A percentile compares a stretch with the other conserved stretches of the same genome.
These are phyloP conservation scores for Cytospora schulzeri DNA, from an alignment of 2,329 filamentous ascomycete genomes.

Conservation along the genomic window DNA sequence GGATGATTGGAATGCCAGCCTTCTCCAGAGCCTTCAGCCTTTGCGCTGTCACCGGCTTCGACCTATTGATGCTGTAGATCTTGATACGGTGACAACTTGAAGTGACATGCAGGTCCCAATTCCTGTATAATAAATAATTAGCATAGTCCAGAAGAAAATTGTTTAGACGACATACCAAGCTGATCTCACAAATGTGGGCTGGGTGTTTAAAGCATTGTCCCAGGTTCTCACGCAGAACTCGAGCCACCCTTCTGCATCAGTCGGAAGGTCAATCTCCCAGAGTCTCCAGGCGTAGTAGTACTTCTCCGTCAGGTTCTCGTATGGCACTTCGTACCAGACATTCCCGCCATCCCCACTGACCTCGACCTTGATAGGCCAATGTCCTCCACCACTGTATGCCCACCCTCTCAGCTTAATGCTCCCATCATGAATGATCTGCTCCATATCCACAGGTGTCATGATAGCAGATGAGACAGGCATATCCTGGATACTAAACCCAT, in stretches of 20 bases:
- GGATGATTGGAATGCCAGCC: conserved; percentile 48
- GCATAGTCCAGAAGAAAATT: not conserved
- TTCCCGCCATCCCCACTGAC: conserved; percentile 64
- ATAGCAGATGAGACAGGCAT: conserved; percentile 72
- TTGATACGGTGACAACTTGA: conserved; percentile 62
- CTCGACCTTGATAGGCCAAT: conserved; percentile 65
- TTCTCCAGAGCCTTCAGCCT: conserved; percentile 56
- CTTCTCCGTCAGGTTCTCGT: conserved; percentile 62
- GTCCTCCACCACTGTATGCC: conserved; percentile 61
- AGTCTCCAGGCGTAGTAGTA: conserved; percentile 65
- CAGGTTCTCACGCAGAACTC: conserved; percentile 61
- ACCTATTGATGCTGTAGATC: conserved; percentile 64
- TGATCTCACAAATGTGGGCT: conserved; percentile 55
- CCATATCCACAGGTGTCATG: conserved; percentile 63
- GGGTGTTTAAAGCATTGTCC: conserved; percentile 65
- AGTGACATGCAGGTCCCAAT: conserved; percentile 69
- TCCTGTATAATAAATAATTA: conserved; percentile 41
- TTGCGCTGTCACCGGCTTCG: conserved; percentile 47
- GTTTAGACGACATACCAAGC: conserved; percentile 44
- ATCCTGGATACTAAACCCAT: conserved; percentile 69
- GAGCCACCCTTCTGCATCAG: conserved; percentile 63
- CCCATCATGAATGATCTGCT: conserved; percentile 63
- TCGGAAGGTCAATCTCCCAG: conserved; percentile 65
- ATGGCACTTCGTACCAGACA: conserved; percentile 65
- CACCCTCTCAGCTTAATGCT: conserved; percentile 59